phyloP scores from a whole-genome alignment of 2,329 filamentous ascomycete species.

The Trichoderma brevicompactum region DNA sequence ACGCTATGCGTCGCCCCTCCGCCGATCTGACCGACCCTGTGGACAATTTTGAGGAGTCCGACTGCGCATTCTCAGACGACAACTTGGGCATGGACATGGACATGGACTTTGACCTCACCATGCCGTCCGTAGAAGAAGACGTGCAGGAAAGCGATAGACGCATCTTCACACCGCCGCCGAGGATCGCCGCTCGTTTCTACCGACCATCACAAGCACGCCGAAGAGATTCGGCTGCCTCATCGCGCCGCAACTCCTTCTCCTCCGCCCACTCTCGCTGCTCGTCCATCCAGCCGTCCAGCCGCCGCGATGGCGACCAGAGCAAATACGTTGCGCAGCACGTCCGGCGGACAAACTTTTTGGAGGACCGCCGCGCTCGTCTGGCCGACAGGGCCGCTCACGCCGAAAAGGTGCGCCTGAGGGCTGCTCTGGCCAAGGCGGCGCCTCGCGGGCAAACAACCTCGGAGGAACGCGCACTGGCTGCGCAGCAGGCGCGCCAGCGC shows the following conservation, averaged over 20 bases:
- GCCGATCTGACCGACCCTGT: slow-evolving; percentile 48
- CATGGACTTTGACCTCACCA: slow-evolving; percentile 44
- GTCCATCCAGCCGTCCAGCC: slow-evolving; percentile 55
- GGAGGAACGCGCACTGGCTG: slow-evolving; percentile 77
- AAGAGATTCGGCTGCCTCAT: slow-evolving; percentile 77
- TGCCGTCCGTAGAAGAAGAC: slow-evolving; percentile 47
- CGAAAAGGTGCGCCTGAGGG: slow-evolving; percentile 78
- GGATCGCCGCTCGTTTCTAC: slow-evolving; percentile 79
- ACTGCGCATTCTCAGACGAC: slow-evolving; percentile 39
- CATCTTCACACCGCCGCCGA: slow-evolving; percentile 68
- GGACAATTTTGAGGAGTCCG: slow-evolving; percentile 45
- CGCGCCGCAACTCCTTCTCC: slow-evolving; percentile 78
- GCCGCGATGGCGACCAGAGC: slow-evolving; percentile 64
- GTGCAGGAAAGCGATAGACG: slow-evolving; percentile 42
- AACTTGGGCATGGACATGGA: slow-evolving; percentile 33
- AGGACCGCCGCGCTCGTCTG: slow-evolving; percentile 77
- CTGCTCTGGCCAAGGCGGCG: slow-evolving; percentile 73
- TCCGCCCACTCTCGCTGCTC: slow-evolving; percentile 74
- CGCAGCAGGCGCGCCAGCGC: slow-evolving; percentile 76
- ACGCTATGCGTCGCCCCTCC: slow-evolving; percentile 50
- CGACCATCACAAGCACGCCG: slow-evolving; percentile 67
- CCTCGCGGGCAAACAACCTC: slow-evolving; percentile 67
- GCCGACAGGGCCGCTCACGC: slow-evolving; percentile 81
- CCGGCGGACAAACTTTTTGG: slow-evolving; percentile 78
- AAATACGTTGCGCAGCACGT: slow-evolving; percentile 79